Evolutionary conservation across 805 yeast species (phyloP), one percentile per base, ranked within the genome.

Genomic region (Lipomyces kockii): DNA sequence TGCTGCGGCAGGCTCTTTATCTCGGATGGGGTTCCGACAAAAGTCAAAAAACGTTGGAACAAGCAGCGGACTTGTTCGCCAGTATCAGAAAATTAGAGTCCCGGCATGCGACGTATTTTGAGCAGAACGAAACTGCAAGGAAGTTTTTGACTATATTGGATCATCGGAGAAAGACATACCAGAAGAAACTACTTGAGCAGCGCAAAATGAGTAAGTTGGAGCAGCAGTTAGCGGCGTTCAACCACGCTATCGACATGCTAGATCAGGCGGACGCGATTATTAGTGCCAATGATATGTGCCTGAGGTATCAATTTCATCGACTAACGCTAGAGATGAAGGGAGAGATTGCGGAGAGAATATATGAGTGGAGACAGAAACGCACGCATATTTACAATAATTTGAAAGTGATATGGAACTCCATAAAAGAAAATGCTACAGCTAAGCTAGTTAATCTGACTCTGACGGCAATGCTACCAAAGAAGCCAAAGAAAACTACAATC

Each of bases 331-430:
- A 43, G 22, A 43, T 43, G 22, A 43, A 43, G 22, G 49, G 11
- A n/a, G 49, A 43, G 49, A 43, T 43, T 17, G 49, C 49, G 11
- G 49, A 43, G 8, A 43, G 49, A n/a, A 17, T 43, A 43, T 43
- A 43, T 11, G 22, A 43, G 9, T 43, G 49, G 49, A 43, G 49
- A n/a, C 49, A 43, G 22, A 17, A 43, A 43, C 49, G 49, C 9
- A 17, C 49, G 49, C 20, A 43, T 6, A 43, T 8, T 4, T 43
- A 43, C 49, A 43, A 43, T 43, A 43, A 43, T n/a, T 17, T 43
- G 49, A 43, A 43, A n/a, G 49, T 43, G 49, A 43, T 43, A 43
- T 43, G 49, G 49, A 43, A 43, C 20, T 43, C 49, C 20, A 43
- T 43, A n/a, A 43, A 43, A 43, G 49, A 43, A 6, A 43, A 43